Evolutionary conservation across 345 rosid species (phyloP), one percentile per base, ranked within the genome.

Genomic region (Brassica carinata): DNA sequence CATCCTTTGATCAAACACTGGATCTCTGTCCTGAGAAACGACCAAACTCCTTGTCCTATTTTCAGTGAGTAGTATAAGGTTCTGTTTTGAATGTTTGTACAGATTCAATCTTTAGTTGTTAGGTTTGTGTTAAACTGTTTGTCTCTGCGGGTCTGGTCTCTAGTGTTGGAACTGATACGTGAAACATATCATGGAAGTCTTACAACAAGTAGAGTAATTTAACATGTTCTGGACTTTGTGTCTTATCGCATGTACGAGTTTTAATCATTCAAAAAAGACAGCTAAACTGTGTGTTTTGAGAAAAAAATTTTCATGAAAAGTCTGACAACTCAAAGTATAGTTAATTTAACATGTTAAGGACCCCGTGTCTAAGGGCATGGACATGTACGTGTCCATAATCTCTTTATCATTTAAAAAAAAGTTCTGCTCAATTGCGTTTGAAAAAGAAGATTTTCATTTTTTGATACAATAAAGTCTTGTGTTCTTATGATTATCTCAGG

Each of bases 1-100:
- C 96, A 91, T 85, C 97, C 98, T 14, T 84, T 93, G 86, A 90
- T 95, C 85, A 93, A 93, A 87, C 99, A 95, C 74, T 93, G 98
- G 98, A 87, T 95, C 84, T 91, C 94, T 7, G 90, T 95, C 77
- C 76, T 95, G 55, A 85, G 97, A 74, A 95, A 93, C 45, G 96
- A 93, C 34, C 97, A 88, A 80, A 90, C 98, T 58, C 98, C 97
- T 68, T 84, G 84, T 75, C 91, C 98, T 11, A 79, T 95, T 77
- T 95, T 95, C 87, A 90, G 96, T 91, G 69, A 85, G 90, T 86
- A 8, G 59, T 8, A 67, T 45, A n/a, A 30, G 62, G 8, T 55
- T 79, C 43, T 65, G 13, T 5, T 53, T 53, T 64, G 2, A 26
- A n/a, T 1, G 5, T 11, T 68, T 13, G 14, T 64, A 2, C 11